These are phyloP conservation scores for Massariosphaeria phaeospora DNA, from an alignment of 495 filamentous ascomycete species.

Conservation along the genomic window DNA sequence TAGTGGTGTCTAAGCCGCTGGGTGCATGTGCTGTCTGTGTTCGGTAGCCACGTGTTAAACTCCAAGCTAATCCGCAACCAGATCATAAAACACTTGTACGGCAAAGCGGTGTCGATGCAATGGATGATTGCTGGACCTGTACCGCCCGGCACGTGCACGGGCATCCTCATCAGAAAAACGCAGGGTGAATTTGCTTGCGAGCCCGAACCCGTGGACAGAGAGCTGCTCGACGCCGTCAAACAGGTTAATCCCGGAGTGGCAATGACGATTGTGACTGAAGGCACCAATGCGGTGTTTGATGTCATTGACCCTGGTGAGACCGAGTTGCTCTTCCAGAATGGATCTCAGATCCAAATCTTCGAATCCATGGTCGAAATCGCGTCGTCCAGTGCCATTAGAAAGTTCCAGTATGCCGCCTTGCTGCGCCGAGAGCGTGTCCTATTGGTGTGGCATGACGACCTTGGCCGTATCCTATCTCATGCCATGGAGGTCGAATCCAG, in stretches of 20 bases:
- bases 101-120: slow-evolving; percentile 12
- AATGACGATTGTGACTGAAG: slow-evolving; percentile 8
- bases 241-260: slow-evolving; percentile 6
- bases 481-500: slow-evolving; percentile 6
- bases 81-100: slow-evolving; percentile 9
- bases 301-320: slow-evolving; percentile 1
- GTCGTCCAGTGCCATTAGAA: slow-evolving; percentile 3
- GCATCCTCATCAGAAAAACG: slow-evolving; percentile 2
- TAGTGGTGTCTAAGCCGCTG: no score
- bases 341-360: slow-evolving; percentile 10
- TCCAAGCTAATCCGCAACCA: not conserved
- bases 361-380: slow-evolving; percentile 13
- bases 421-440: slow-evolving; percentile 10
- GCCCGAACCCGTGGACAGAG: not conserved
- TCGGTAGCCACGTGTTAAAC: no score
- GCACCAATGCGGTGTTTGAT: slow-evolving; percentile 4
- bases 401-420: slow-evolving; percentile 14
- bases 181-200: slow-evolving; percentile 6
- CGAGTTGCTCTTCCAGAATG: slow-evolving; percentile 3
- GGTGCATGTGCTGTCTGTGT: no score
- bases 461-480: slow-evolving; percentile 6
- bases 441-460: slow-evolving; percentile 19
- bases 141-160: slow-evolving; percentile 1
- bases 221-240: slow-evolving; percentile 4
- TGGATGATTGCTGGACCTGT: slow-evolving; percentile 12